Base-by-base conservation (phyloP, 345 rosid genomes). In the Alliaria petiolata region DNA sequence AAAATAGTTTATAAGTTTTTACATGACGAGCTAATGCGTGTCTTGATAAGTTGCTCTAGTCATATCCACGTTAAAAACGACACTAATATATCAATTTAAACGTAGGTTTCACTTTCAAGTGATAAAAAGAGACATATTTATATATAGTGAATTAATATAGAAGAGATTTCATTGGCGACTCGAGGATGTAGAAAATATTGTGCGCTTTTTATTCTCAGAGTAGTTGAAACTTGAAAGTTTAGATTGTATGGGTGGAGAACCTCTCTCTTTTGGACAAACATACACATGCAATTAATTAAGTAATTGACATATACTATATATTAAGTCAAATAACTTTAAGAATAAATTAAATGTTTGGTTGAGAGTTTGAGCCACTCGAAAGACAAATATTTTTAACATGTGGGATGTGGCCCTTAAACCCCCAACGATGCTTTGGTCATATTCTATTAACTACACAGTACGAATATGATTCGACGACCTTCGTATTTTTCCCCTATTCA, bases 391-490 rank as follows among this genome's bases (percentile, higher is more conserved):
- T 44, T 65, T 26, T 16, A 4, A 30, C 67, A 59, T 57, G 53
- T 74, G 72, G 54, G 61, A 58, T n/a, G n/a, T 66, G 61, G 72
- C 67, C 67, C 61, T 14, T 65, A 57, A 15, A 47, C n/a, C 61
- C 7, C 25, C 45, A 2, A 57, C 3, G 67, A 58, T 74, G 72
- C 78, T 58, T 31, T 22, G 19, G 46, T 57, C 61, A 35, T 57
- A 57, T 65, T 65, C 71, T 56, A 13, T 15, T 14, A 25, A 49
- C 52, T n/a, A n/a, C 14, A 49, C 49, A 25, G 35, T 35, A 47
- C 28, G 77, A 74, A 74, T 65, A 57, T 39, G 71, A 54, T 65
- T 72, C 58, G 55, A n/a, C n/a, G n/a, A 64, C 56, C 49, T 44
- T 72, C 35, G 55, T 53, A 11, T 14, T 25, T 55, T 19, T 42